Base-by-base conservation (phyloP, 345 rosid species). In the Salix exigua region DNA sequence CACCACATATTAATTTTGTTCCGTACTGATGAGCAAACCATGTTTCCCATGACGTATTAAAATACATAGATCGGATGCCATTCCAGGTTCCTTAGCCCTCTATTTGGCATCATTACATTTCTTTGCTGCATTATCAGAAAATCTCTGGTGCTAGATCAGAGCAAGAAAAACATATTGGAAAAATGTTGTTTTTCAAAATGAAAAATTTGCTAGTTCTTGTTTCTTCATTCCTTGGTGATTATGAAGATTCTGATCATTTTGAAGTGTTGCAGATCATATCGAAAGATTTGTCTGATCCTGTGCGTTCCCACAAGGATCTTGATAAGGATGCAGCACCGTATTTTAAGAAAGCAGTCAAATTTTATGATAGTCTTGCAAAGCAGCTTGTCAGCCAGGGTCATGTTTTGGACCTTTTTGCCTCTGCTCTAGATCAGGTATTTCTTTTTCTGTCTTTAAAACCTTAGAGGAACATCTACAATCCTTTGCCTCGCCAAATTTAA, bases 251-350 rank as follows among this genome's bases (percentile, higher is more conserved):
- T 81, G 71, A 79, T 53, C 35, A 60, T 26, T 53, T 74, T 68
- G 12, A 35, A 19, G 13, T 71, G 80, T 73, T 86, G 83, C 93
- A 96, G 99, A 96, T 96, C 82, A 82, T 96, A 55, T 94, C 99
- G 70, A 94, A 94, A 87, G 99, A 96, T 82, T 73, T 96, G 69
- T 92, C 98, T 35, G 99, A 96, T 78, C 99, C 99, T 75, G 97
- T 96, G 73, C 97, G 98, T 58, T 95, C 99, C 51, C 99, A 96
- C 83, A 96, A 96, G 82, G 99, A 96, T 88, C 96, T 96, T 82
- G 99, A 94, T 73, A 96, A 96, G 90, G 99, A 96, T 87, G 99
- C 98, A 75, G 97, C 94, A 76, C 97, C 98, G 12, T 96, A 83
- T 79, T 96, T 92, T 73, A 96, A 92, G 85, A 96, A 94, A 83